Conservation (phyloP, 2,329 filamentous ascomycete species). For the Madurella fahalii region DNA sequence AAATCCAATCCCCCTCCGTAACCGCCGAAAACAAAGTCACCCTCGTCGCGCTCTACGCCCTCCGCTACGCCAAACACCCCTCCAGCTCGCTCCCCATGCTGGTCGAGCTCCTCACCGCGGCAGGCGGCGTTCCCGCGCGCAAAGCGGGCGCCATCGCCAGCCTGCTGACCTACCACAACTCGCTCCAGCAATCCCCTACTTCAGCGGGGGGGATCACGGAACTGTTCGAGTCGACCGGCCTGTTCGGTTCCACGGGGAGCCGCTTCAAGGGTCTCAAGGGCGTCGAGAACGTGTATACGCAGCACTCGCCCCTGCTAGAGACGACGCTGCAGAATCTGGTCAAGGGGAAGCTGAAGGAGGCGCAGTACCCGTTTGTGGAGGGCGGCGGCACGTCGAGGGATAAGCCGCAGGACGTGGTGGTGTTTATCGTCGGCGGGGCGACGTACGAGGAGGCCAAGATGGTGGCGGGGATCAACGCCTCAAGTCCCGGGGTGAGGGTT, state of each 20-base stretch:
- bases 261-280: slow-evolving; percentile 94
- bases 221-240: slow-evolving; percentile 84
- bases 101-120: slow-evolving; percentile 78
- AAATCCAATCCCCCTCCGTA: slow-evolving; percentile 77
- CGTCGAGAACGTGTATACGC: slow-evolving; percentile 98
- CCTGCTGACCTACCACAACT: slow-evolving; percentile 79
- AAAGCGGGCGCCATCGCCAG: slow-evolving; percentile 77
- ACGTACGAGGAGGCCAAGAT: slow-evolving; percentile 98
- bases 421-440: slow-evolving; percentile 89
- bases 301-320: slow-evolving; percentile 87
- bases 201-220: slow-evolving; percentile 79
- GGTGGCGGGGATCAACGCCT: slow-evolving; percentile 90
- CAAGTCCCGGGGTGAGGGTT: slow-evolving; percentile 80
- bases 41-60: slow-evolving; percentile 87
- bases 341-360: slow-evolving; percentile 81
- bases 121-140: slow-evolving; percentile 72
- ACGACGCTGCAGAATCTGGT: slow-evolving; percentile 86
- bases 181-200: slow-evolving; percentile 68
- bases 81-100: slow-evolving; percentile 81
- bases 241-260: slow-evolving; percentile 83
- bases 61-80: slow-evolving; percentile 84
- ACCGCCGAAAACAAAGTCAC: slow-evolving; percentile 80
- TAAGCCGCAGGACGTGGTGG: slow-evolving; percentile 92
- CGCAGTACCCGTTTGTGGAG: slow-evolving; percentile 91
- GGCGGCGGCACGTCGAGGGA: slow-evolving; percentile 81